Percentiles rank a stretch among this genome's conserved stretches.
These are phyloP conservation scores for Laetiporus sulphureus DNA, from an alignment of 1,284 basidiomycete species.

Conservation along the genomic window DNA sequence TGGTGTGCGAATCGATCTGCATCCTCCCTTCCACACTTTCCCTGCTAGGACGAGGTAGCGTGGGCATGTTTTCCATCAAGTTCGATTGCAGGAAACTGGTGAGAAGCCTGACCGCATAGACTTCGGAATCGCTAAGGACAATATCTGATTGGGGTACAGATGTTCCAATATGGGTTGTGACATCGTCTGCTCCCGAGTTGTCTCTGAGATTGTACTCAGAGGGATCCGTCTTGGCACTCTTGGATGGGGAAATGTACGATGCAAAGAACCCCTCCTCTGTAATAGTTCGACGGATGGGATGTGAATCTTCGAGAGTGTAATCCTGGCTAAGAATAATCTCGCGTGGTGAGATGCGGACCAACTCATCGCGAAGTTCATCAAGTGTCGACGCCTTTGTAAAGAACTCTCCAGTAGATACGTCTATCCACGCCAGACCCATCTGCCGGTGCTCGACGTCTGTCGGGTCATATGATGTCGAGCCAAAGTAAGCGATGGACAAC, in stretches of 20 bases:
- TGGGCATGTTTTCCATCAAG: constrained; percentile 77
- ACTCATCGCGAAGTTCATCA: constrained; percentile 68
- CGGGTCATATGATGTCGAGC: not conserved
- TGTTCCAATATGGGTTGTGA: constrained; percentile 4
- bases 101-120: constrained; percentile 57
- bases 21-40: constrained; percentile 59
- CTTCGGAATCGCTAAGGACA: constrained; percentile 32
- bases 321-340: constrained; percentile 70
- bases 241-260: constrained; percentile 34
- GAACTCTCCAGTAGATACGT: constrained; percentile 93
- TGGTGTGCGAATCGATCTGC: constrained; percentile 89
- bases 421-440: constrained; percentile 83
- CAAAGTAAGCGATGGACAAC: constrained; percentile 51
- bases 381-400: constrained; percentile 62
- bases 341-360: constrained; percentile 76
- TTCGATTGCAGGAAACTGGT: constrained; percentile 66
- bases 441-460: no score
- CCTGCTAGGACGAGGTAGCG: constrained; percentile 50
- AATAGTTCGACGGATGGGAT: constrained; percentile 42
- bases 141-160: constrained; percentile 2
- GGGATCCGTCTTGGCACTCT: not conserved
- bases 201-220: constrained; percentile 1
- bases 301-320: constrained; percentile 30
- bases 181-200: constrained; percentile 10
- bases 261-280: constrained; percentile 46